phyloP scores from a whole-genome alignment of 2,329 filamentous ascomycete genomes.

The Colletotrichum shisoi region DNA sequence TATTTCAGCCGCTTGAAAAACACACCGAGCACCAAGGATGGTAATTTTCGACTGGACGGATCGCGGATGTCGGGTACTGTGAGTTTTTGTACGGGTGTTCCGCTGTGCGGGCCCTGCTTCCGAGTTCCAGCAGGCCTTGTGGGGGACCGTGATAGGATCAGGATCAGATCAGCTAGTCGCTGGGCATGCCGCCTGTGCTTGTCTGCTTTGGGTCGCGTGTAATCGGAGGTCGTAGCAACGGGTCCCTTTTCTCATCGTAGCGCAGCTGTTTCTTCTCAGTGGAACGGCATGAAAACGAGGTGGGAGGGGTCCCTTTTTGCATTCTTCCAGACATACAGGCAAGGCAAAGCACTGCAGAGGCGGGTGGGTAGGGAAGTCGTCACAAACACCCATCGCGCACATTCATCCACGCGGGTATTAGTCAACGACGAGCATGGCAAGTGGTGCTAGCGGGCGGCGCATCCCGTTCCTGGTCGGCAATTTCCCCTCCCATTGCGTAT shows the following conservation, averaged over 20 bases:
- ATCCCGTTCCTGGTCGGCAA: slow-evolving; percentile 6
- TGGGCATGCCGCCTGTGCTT: neutral
- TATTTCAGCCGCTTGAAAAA: neutral
- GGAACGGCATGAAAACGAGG: neutral
- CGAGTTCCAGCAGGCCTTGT: slow-evolving; percentile 30
- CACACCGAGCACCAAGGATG: neutral
- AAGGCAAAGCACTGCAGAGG: neutral
- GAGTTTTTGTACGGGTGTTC: slow-evolving; percentile 22
- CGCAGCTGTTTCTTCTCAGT: neutral
- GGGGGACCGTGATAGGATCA: slow-evolving; percentile 25
- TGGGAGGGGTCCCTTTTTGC: neutral
- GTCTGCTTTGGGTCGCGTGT: slow-evolving; percentile 12
- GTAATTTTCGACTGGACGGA: neutral
- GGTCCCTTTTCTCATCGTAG: slow-evolving; percentile 5
- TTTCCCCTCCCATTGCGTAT: neutral
- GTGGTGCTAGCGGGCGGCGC: slow-evolving; percentile 18
- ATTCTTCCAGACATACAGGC: neutral
- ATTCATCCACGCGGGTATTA: slow-evolving; percentile 13
- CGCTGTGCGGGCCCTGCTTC: slow-evolving; percentile 23
- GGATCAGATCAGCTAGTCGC: slow-evolving; percentile 1
- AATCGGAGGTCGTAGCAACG: slow-evolving; percentile 13
- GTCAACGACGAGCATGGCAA: slow-evolving; percentile 11
- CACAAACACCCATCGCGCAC: neutral
- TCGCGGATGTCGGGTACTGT: slow-evolving; percentile 32
- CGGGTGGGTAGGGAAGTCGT: neutral